A percentile compares a stretch with the other conserved stretches of the same genome.
Evolutionary conservation across 768 basidiomycete genomes (phyloP).

Genomic region (Tricholoma furcatifolium): DNA sequence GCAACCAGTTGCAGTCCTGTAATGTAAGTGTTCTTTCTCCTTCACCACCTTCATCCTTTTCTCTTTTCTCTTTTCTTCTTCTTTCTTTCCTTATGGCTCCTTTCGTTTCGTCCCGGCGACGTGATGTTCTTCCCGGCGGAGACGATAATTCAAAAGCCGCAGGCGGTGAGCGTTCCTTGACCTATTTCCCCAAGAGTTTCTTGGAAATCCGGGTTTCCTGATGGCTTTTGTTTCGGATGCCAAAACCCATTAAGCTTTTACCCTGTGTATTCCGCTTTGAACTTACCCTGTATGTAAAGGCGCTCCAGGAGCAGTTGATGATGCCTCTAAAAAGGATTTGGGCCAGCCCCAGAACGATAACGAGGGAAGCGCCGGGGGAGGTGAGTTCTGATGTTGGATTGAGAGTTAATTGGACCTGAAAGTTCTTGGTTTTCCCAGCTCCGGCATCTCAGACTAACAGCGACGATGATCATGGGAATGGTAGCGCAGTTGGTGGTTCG

Average conservation of each 20-base stretch:
- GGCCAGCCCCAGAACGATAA: slow-evolving; percentile 2
- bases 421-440: too few species aligned
- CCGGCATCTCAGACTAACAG: neutral
- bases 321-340: neutral
- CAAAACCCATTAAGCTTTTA: neutral
- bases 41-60: slow-evolving; percentile 8
- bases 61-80: slow-evolving; percentile 7
- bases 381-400: too few species aligned
- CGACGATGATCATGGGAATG: neutral
- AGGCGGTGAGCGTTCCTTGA: slow-evolving; percentile 14
- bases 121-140: slow-evolving; percentile 11
- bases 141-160: slow-evolving; percentile 8
- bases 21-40: slow-evolving; percentile 7
- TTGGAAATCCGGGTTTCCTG: neutral
- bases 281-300: slow-evolving; percentile 8
- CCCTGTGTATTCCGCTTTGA: neutral
- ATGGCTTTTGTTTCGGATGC: neutral
- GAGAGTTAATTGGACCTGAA: too few species aligned
- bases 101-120: slow-evolving; percentile 20
- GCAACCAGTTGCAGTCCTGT: neutral
- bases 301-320: slow-evolving; percentile 4
- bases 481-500: neutral
- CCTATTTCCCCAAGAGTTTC: neutral
- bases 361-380: neutral
- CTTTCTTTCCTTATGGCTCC: slow-evolving; percentile 18